Conservation (phyloP, 2,329 filamentous ascomycete species). For the Colletotrichum navitas region DNA sequence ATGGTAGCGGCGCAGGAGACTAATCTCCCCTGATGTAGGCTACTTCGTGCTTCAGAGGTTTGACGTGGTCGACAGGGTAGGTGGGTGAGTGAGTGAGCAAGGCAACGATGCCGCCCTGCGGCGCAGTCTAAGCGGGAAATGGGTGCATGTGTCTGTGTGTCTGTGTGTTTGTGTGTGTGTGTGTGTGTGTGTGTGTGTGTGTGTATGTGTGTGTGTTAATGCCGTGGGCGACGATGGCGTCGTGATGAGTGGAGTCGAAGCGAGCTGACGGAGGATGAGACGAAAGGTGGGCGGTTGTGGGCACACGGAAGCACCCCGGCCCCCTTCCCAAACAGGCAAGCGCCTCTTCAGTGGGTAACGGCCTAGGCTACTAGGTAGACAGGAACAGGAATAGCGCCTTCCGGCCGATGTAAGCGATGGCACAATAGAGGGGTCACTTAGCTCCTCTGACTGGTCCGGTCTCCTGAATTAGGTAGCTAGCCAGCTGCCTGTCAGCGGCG, state of each 20-base stretch:
- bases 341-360: neutral
- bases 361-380: neutral
- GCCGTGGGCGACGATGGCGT: conserved; percentile 14
- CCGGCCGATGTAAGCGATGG: neutral
- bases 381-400: conserved; percentile 33
- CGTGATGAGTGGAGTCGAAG: conserved; percentile 22
- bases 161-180: conserved; percentile 1
- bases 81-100: too few species aligned
- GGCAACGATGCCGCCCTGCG: neutral
- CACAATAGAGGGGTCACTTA: conserved; percentile 17
- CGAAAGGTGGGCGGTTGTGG: conserved; percentile 19
- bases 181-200: conserved; percentile 14
- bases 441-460: conserved; percentile 1
- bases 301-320: neutral
- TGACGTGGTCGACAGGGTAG: neutral
- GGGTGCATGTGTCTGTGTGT: too few species aligned
- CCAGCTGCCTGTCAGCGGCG: conserved; percentile 28
- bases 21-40: conserved; percentile 25
- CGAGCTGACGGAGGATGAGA: conserved; percentile 8
- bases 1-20: conserved; percentile 19
- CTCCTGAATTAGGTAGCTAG: conserved; percentile 15
- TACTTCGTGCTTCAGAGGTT: neutral
- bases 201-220: conserved; percentile 11
- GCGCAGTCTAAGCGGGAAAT: conserved; percentile 18
- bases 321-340: conserved; percentile 24